These are phyloP conservation scores for Fusarium udum DNA, from an alignment of 2,329 filamentous ascomycete species.

Conservation along the genomic window DNA sequence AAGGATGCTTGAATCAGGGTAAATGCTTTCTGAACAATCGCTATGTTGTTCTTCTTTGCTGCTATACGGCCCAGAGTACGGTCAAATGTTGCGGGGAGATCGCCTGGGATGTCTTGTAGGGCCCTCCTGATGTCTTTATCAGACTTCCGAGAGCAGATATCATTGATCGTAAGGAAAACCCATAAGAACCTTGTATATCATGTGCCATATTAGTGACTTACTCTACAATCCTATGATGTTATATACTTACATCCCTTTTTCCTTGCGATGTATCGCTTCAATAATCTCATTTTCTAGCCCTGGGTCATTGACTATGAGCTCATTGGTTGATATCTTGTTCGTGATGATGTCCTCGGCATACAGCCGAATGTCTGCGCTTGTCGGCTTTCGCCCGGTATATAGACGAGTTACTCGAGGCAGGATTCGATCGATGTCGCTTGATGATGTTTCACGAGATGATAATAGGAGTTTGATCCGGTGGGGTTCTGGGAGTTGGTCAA, in stretches of 20 bases:
- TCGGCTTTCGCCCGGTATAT: not conserved
- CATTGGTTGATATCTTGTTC: not conserved
- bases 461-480: not conserved
- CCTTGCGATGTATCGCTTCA: not conserved
- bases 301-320: not conserved
- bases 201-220: not conserved
- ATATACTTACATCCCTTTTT: not conserved
- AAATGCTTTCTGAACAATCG: conserved; percentile 4
- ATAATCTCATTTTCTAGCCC: not conserved
- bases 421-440: not conserved
- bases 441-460: not conserved
- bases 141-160: conserved; percentile 12
- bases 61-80: conserved; percentile 1
- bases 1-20: not conserved
- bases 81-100: conserved; percentile 18
- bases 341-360: not conserved
- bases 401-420: not conserved
- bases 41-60: not conserved
- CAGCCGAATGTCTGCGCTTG: not conserved
- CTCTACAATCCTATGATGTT: accelerated
- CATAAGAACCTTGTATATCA: conserved; percentile 19
- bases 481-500: too few species aligned
- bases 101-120: not conserved
- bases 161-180: conserved; percentile 20
- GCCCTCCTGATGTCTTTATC: conserved; percentile 11